phyloP scores from a whole-genome alignment of 257 asterid species.

The Solanum rostratum region DNA sequence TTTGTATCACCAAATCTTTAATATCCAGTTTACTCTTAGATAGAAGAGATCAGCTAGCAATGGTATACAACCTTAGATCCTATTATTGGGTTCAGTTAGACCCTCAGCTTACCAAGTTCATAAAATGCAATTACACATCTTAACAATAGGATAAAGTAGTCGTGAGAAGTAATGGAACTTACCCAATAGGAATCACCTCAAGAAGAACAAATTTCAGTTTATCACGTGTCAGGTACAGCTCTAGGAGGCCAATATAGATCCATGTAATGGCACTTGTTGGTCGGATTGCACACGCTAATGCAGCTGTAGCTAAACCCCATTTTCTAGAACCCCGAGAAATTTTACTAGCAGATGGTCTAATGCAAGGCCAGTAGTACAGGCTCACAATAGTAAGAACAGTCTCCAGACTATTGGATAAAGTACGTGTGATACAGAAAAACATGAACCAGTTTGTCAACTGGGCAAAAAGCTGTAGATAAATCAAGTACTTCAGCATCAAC shows the following conservation, averaged over 20 bases:
- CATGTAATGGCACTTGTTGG: constrained; percentile 95
- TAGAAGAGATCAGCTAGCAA: not conserved
- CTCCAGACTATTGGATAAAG: constrained; percentile 82
- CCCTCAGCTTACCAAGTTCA: not conserved
- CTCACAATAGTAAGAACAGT: constrained; percentile 79
- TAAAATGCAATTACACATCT: not conserved
- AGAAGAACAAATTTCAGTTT: constrained; percentile 49
- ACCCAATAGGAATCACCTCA: constrained; percentile 84
- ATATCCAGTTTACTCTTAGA: not conserved
- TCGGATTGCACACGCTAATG: constrained; percentile 80
- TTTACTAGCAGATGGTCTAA: constrained; percentile 33
- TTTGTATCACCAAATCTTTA: not conserved
- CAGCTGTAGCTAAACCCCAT: constrained; percentile 63
- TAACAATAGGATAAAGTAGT: not conserved
- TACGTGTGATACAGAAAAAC: constrained; percentile 88
- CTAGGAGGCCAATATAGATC: constrained; percentile 71
- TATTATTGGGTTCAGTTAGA: not conserved
- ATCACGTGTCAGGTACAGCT: constrained; percentile 37
- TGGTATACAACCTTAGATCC: not conserved
- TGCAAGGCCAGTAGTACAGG: constrained; percentile 89
- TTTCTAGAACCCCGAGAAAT: constrained; percentile 41
- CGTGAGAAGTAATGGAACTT: constrained; percentile 14
- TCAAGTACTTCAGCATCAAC: constrained; percentile 33
- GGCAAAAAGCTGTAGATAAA: constrained; percentile 59
- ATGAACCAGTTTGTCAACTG: constrained; percentile 89